phyloP scores from a whole-genome alignment of 768 basidiomycete genomes.

The Rhodocollybia butyracea region DNA sequence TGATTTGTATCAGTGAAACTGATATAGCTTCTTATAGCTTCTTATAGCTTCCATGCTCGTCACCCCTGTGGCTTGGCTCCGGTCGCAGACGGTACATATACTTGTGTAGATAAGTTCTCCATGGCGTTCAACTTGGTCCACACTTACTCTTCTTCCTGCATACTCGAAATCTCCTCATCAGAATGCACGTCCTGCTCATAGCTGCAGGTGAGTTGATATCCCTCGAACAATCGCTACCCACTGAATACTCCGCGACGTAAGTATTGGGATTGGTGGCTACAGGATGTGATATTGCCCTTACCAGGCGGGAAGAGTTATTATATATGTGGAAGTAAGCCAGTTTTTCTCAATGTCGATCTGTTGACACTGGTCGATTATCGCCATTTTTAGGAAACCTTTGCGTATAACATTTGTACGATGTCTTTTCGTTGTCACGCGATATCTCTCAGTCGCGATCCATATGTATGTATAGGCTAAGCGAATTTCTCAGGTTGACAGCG shows the following conservation, averaged over 20 bases:
- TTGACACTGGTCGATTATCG: neutral
- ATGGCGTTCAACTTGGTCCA: no score
- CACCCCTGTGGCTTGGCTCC: no score
- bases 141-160: no score
- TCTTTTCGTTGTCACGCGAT: neutral
- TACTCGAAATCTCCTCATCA: no score
- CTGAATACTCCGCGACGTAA: neutral
- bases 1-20: no score
- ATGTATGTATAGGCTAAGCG: neutral
- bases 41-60: no score
- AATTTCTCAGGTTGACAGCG: neutral
- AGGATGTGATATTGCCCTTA: neutral
- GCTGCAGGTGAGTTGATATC: no score
- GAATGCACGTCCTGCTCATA: no score
- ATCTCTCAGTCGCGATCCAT: neutral
- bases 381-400: slow-evolving; percentile 2
- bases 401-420: neutral
- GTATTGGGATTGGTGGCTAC: neutral
- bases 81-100: no score
- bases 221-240: no score
- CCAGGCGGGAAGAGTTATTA: neutral
- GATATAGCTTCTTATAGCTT: no score
- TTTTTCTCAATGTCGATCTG: neutral
- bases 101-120: no score
- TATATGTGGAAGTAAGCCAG: neutral